phyloP scores from a whole-genome alignment of 495 filamentous ascomycete genomes.

The Xylaria cubensis region DNA sequence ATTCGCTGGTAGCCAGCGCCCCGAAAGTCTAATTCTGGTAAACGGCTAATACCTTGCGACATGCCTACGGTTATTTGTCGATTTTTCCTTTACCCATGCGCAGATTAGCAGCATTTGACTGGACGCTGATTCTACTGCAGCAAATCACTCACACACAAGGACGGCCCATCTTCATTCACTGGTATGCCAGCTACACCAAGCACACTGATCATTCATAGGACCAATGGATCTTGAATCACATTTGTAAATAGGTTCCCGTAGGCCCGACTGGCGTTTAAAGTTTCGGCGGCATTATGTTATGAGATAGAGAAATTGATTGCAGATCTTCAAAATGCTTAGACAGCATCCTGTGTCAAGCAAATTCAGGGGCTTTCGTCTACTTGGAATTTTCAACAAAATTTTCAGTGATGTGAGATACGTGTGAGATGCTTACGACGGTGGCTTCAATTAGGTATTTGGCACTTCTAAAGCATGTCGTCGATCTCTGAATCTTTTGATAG shows the following conservation, averaged over 20 bases:
- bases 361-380: neutral
- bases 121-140: slow-evolving; percentile 31
- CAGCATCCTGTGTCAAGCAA: neutral
- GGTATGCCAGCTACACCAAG: slow-evolving; percentile 28
- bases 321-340: neutral
- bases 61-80: slow-evolving; percentile 25
- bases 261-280: slow-evolving; percentile 18
- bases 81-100: slow-evolving; percentile 26
- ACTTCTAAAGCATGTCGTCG: neutral
- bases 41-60: slow-evolving; percentile 18
- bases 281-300: neutral
- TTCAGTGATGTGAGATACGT: neutral
- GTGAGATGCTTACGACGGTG: neutral
- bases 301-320: slow-evolving; percentile 20
- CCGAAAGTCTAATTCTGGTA: slow-evolving; percentile 1
- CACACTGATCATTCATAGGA: slow-evolving; percentile 26
- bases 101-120: slow-evolving; percentile 28
- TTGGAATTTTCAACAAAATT: neutral
- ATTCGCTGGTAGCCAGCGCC: slow-evolving; percentile 15
- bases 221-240: slow-evolving; percentile 10
- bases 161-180: slow-evolving; percentile 22
- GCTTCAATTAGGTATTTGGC: neutral
- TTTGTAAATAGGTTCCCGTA: slow-evolving; percentile 27
- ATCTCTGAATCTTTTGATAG: neutral
- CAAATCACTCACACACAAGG: slow-evolving; percentile 22